phyloP scores from a whole-genome alignment of 257 asterid genomes.

The Solanum dulcamara region DNA sequence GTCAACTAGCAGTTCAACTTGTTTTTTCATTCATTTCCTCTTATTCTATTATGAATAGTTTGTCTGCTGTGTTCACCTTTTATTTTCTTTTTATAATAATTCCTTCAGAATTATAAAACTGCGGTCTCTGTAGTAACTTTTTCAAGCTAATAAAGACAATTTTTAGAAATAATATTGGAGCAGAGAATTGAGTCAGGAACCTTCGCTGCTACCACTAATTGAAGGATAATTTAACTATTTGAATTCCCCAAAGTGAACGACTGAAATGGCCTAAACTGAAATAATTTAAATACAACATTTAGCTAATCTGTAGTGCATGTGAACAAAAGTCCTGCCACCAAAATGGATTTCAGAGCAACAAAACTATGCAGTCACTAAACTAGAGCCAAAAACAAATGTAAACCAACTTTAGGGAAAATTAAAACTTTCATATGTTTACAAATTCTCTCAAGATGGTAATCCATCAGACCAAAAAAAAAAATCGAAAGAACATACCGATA shows the following conservation, averaged over 20 bases:
- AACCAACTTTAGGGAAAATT: not conserved
- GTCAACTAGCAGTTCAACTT: not conserved
- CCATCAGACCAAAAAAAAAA: not conserved
- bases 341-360: not conserved
- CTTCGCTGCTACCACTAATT: not conserved
- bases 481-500: conserved; percentile 62
- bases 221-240: not conserved
- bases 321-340: not conserved
- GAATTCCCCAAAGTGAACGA: not conserved
- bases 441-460: not conserved
- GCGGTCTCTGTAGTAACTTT: not conserved
- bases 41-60: not conserved
- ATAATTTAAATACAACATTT: not conserved
- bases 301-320: not conserved
- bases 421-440: not conserved
- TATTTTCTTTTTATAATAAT: not conserved
- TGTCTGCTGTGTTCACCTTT: not conserved
- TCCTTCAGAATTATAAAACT: not conserved
- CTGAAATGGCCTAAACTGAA: not conserved
- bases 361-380: not conserved
- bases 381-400: not conserved
- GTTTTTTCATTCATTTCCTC: not conserved
- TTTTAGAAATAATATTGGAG: not conserved
- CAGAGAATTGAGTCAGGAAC: not conserved
- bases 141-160: not conserved